These are phyloP conservation scores for Fusarium compactum DNA, from an alignment of 2,329 filamentous ascomycete genomes.

Conservation along the genomic window DNA sequence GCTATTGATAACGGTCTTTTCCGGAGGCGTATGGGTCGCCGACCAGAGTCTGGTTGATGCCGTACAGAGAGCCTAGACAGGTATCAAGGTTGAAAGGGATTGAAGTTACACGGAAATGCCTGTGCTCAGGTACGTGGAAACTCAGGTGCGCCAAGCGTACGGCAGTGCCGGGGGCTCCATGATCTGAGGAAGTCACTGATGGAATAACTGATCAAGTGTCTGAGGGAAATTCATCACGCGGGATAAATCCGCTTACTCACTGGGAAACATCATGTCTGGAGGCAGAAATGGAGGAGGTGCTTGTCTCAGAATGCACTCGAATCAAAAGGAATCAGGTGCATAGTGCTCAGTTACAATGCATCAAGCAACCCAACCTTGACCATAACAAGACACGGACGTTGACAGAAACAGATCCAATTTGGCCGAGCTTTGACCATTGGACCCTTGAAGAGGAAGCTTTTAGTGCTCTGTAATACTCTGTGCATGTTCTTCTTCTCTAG, in stretches of 20 bases:
- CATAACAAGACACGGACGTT: conserved; percentile 3
- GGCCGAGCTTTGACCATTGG: conserved; percentile 16
- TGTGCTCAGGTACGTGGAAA: not conserved
- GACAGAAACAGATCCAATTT: conserved; percentile 2
- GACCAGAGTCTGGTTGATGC: not conserved
- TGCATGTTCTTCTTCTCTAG: not conserved
- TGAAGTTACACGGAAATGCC: not conserved
- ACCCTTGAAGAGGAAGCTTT: not conserved
- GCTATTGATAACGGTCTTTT: conserved; percentile 33
- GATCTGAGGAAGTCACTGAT: conserved; percentile 28
- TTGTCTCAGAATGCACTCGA: conserved; percentile 10
- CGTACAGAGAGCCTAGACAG: not conserved
- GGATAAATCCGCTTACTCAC: not conserved
- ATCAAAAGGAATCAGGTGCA: conserved; percentile 28
- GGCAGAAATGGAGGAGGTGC: not conserved
- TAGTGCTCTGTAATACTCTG: too few species aligned
- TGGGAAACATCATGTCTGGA: not conserved
- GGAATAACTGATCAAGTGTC: conserved; percentile 14
- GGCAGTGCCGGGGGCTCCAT: conserved; percentile 26
- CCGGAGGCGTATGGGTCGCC: conserved; percentile 13
- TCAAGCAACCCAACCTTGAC: not conserved
- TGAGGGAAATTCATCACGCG: not conserved
- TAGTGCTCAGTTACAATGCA: conserved; percentile 30
- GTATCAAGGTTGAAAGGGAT: not conserved
- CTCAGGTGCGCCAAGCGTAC: conserved; percentile 36